Base-by-base conservation (phyloP, 352 stramenopile genomes). In the Phytophthora meadii region DNA sequence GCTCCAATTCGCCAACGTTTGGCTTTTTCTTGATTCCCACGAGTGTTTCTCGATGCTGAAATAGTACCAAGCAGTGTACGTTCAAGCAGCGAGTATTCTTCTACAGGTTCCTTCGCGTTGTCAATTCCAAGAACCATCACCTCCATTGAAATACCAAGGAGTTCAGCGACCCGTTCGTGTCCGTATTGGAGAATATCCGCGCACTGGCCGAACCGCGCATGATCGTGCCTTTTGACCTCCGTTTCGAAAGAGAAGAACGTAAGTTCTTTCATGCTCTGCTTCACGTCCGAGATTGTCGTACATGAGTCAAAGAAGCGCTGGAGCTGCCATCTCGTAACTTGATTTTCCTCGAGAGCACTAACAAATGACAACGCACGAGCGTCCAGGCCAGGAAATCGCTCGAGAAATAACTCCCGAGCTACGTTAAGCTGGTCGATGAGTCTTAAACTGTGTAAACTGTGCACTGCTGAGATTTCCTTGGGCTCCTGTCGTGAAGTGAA, bases 311-410 rank as follows among this genome's bases (percentile, higher is more conserved):
- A 90, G 50, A 95, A 93, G 11, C 61, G 68, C n/a, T 84, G 58
- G 2, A 95, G 71, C 41, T 93, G 84, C 70, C 79, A 90, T 25
- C 47, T 76, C 10, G 81, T 88, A 47, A 93, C 72, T 47, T 67
- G 54, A 1, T 68, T 69, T 24, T 80, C 72, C 2, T 77, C 73
- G 0, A 95, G 28, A 22, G 80, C 63, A 2, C 60, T 62, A 0
- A 82, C 76, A 57, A 95, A 93, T 14, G 73, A 56, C 39, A 84
- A 54, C 1, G 87, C 84, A 24, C 85, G 83, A 3, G 79, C 72
- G 39, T 92, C 82, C 12, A 91, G 61, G 0, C 79, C 77, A 39
- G 87, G 83, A 61, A 95, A 95, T 22, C 70, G 72, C 41, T 74
- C 65, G 0, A 95, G 63, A 65, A 90, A 93, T 15, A 89, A 56